Evolutionary conservation across 169 alveolate genomes (phyloP).

Genomic region (Plasmodium yoelii): DNA sequence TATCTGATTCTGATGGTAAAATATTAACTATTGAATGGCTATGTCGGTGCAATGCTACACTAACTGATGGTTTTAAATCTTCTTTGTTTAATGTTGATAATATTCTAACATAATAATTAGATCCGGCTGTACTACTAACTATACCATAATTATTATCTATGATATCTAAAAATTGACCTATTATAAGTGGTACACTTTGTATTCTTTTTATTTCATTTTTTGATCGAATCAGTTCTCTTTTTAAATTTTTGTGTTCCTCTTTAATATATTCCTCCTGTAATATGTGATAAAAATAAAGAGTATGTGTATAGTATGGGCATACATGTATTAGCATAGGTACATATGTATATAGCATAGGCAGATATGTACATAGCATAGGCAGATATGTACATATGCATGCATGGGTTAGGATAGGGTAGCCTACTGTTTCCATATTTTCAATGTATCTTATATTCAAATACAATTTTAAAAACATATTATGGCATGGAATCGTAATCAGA

Average conservation of each 20-base stretch:
- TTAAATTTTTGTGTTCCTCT: slow-evolving; percentile 97
- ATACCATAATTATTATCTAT: slow-evolving; percentile 97
- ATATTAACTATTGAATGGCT: slow-evolving; percentile 99
- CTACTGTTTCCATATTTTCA: too few relatives aligned
- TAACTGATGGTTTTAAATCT: slow-evolving; percentile 96
- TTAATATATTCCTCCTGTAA: slow-evolving; percentile 95
- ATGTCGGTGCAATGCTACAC: slow-evolving; percentile 99
- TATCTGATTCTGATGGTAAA: slow-evolving; percentile 99
- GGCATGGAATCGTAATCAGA: too few relatives aligned
- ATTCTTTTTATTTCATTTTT: slow-evolving; percentile 97
- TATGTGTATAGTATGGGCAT: not conserved
- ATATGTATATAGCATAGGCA: too few relatives aligned
- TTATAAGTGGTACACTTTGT: slow-evolving; percentile 98
- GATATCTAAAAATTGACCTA: slow-evolving; percentile 99
- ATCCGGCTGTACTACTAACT: slow-evolving; percentile 97
- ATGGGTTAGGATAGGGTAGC: not conserved
- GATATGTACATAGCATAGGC: too few relatives aligned
- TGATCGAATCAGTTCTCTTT: slow-evolving; percentile 97
- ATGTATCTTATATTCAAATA: too few relatives aligned
- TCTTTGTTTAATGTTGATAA: slow-evolving; percentile 98
- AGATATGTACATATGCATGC: too few relatives aligned
- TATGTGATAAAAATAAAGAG: not conserved
- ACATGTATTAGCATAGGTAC: too few relatives aligned
- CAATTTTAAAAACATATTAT: too few relatives aligned
- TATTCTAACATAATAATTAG: slow-evolving; percentile 97